These are phyloP conservation scores for Serendipita sp. DNA, from an alignment of 768 basidiomycete species.

Conservation along the genomic window DNA sequence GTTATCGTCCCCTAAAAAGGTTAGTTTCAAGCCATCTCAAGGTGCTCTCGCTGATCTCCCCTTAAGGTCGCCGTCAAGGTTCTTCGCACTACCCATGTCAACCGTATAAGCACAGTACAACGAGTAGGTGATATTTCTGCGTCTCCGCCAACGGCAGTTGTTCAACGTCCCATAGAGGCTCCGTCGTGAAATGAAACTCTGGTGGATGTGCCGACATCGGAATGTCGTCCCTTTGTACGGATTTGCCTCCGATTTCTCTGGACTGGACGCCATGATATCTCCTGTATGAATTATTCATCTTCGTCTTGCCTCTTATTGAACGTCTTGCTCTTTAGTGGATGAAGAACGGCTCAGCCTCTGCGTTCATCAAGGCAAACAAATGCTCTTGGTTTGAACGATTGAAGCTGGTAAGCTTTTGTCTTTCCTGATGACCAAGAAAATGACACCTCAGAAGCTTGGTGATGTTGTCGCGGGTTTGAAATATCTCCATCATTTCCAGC, in stretches of 20 bases:
- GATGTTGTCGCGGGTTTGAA: not conserved
- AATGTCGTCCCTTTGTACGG: not conserved
- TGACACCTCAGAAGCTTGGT: not conserved
- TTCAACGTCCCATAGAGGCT: not conserved
- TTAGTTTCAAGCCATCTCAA: not conserved
- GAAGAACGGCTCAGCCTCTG: not conserved
- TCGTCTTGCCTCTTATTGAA: not conserved
- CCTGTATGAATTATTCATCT: not conserved
- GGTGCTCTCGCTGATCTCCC: not conserved
- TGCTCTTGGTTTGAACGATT: conserved; percentile 1
- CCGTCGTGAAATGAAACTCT: not conserved
- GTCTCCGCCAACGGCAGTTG: not conserved
- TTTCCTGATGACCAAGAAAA: not conserved
- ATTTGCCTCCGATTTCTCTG: not conserved
- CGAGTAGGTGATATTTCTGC: not conserved
- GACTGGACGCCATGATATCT: not conserved
- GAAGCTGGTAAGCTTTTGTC: not conserved
- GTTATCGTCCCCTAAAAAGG: not conserved
- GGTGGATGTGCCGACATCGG: conserved; percentile 3
- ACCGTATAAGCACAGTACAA: not conserved
- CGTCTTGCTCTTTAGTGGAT: not conserved
- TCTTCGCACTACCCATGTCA: not conserved
- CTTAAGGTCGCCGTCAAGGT: not conserved
- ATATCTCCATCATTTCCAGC: conserved; percentile 5
- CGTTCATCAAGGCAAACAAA: not conserved